Evolutionary conservation across 306 rosid genomes (phyloP).

Genomic region (Heteromeles arbutifolia): DNA sequence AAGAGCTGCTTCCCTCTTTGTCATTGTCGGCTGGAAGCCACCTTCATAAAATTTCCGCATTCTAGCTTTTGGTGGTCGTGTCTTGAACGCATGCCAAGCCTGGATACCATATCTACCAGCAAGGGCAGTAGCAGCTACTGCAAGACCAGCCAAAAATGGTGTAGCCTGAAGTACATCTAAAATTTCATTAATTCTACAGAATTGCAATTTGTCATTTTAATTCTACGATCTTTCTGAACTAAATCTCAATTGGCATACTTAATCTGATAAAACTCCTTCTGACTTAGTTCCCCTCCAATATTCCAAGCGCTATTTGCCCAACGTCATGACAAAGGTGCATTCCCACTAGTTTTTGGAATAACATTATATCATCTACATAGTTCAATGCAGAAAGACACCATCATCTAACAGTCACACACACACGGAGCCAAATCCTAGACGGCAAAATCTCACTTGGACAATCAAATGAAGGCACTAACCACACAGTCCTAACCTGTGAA

Average conservation of each 20-base stretch:
- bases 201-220: background rate
- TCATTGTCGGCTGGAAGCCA: slow-evolving; percentile 67
- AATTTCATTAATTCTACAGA: slow-evolving; percentile 12
- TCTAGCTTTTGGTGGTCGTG: slow-evolving; percentile 44
- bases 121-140: slow-evolving; percentile 63
- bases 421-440: background rate
- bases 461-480: background rate
- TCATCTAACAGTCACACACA: background rate
- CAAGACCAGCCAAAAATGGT: slow-evolving; percentile 68
- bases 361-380: background rate
- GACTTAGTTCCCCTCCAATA: background rate
- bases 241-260: background rate
- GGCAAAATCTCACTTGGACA: background rate
- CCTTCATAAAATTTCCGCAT: slow-evolving; percentile 59
- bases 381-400: background rate
- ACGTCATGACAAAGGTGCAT: background rate
- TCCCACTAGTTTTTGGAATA: background rate
- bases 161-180: slow-evolving; percentile 44
- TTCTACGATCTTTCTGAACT: background rate
- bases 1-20: slow-evolving; percentile 65
- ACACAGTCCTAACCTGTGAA: background rate
- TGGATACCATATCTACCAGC: slow-evolving; percentile 62
- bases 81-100: slow-evolving; percentile 70
- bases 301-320: background rate
- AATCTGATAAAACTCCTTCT: background rate